Conservation (phyloP, 352 stramenopile species). For the Phytophthora europaea region DNA sequence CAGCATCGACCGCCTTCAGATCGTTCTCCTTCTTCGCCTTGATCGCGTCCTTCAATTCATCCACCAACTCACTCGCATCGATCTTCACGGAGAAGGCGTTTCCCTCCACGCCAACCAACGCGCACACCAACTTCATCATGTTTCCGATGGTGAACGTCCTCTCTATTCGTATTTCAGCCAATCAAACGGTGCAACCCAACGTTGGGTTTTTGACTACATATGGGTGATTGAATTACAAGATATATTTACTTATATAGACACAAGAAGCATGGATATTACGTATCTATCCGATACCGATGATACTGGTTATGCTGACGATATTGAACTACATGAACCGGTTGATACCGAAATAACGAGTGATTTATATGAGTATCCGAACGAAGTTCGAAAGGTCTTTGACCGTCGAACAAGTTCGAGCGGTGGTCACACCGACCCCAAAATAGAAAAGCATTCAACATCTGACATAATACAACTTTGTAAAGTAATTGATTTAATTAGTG, state of each 20-base stretch:
- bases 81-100: too few relatives aligned
- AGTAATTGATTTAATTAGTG: constrained; percentile 2
- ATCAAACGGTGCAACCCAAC: too few relatives aligned
- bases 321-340: background rate
- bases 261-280: background rate
- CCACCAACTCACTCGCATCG: background rate
- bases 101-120: background rate
- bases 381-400: too few relatives aligned
- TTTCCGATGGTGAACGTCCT: too few relatives aligned
- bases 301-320: background rate
- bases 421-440: background rate
- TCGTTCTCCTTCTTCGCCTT: background rate
- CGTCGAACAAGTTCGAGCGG: too few relatives aligned
- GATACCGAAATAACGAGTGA: background rate
- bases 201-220: background rate
- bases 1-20: too few relatives aligned
- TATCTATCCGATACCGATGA: constrained; percentile 7
- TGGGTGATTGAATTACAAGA: background rate
- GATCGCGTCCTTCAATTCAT: background rate
- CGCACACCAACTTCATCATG: background rate
- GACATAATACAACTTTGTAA: constrained; percentile 1
- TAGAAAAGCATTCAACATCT: background rate
- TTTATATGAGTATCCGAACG: background rate
- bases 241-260: background rate
- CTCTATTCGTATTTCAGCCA: too few relatives aligned